Percentiles rank a stretch among this genome's conserved stretches.
Conservation (phyloP, 2,329 filamentous ascomycete genomes). For the Cladorrhinum sp. region DNA sequence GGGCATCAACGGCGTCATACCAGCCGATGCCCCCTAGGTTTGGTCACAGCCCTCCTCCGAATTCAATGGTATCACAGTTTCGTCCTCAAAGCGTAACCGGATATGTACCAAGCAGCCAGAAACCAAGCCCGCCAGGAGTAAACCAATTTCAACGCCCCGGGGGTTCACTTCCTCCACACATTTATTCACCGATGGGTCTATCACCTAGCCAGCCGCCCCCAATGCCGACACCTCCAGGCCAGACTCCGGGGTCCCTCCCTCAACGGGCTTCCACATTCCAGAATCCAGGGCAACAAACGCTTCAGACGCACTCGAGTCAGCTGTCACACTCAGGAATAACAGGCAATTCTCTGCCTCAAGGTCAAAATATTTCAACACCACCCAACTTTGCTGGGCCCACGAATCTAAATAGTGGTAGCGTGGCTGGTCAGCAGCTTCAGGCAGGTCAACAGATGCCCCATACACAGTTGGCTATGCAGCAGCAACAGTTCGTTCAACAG, state of each 20-base stretch:
- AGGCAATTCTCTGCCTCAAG: background rate
- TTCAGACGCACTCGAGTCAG: background rate
- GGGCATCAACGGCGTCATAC: background rate
- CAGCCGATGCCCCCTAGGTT: background rate
- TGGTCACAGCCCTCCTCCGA: background rate
- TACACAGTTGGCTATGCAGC: background rate
- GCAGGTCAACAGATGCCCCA: too few species aligned
- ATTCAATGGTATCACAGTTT: background rate
- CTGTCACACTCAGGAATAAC: background rate
- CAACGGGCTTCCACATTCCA: background rate
- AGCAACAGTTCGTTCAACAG: background rate
- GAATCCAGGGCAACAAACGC: background rate
- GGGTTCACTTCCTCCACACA: background rate
- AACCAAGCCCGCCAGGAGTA: background rate
- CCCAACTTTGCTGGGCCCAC: background rate
- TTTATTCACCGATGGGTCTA: background rate
- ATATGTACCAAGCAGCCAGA: background rate
- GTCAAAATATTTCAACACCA: background rate
- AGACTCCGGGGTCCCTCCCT: background rate
- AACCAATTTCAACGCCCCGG: background rate
- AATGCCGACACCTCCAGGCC: background rate
- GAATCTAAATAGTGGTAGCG: background rate
- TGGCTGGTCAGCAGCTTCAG: background rate
- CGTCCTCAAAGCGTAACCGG: background rate
- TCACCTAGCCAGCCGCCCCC: background rate